Evolutionary conservation across 2,329 filamentous ascomycete genomes (phyloP), one percentile per base, ranked within the genome.

Genomic region (Calonectria fujianensis): DNA sequence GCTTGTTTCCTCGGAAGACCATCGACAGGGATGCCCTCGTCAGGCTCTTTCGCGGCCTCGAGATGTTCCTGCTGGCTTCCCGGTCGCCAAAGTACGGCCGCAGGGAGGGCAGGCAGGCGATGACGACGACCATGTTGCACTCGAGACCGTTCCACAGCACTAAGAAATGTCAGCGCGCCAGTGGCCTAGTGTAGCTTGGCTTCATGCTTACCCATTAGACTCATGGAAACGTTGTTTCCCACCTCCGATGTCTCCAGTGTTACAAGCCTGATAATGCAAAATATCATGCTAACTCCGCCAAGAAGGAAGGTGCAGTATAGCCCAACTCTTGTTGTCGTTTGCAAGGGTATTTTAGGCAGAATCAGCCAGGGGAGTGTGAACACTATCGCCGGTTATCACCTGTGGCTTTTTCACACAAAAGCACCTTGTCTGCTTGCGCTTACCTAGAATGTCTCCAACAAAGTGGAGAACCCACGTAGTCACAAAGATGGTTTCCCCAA

Each of bases 31-130:
- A 63, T 13, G 35, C 4, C 31, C 57, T 29, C 18, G 57, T 41
- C 13, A 37, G 16, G n/a, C 57, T 63, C 35, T 41, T 63, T 37
- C 57, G 13, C 1, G 57, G 31, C 37, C 57, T 63, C 24, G 57
- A 63, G 3, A 63, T 3, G 24, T 39, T 29, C 16, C 14, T 63
- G 14, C 32, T 41, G 16, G 37, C 24, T 29, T 63, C 57, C n/a
- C 9, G 35, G 35, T 63, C 57, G 18, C 57, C 57, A 63, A 63
- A 41, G 35, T 63, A 63, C 4, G 57, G 57, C 8, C 57, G 57
- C 8, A 63, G 24, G 2, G 57, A 63, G 9, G 57, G 57, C 9
- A 63, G 57, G 20, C 57, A 63, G 24, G 57, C 57, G 24, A 63
- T 24, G 35, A 63, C 29, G n/a, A 63, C 57, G n/a, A 39, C 24